Conservation (phyloP, 2,329 filamentous ascomycete genomes). For the Xylariaceae sp. region DNA sequence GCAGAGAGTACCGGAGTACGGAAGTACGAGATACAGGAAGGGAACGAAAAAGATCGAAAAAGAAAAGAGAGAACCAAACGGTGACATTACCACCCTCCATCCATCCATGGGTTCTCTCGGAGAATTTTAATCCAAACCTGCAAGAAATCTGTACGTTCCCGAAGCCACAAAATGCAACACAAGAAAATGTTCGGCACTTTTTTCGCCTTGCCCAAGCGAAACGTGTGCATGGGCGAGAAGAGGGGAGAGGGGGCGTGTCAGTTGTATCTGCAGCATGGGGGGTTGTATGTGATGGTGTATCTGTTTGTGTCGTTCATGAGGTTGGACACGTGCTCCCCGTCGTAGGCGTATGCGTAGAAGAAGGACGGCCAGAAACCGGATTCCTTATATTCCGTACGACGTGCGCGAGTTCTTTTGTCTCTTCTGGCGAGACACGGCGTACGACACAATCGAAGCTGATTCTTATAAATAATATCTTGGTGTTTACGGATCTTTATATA, state of each 20-base stretch:
- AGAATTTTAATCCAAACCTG: constrained; percentile 14
- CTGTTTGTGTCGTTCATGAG: not conserved
- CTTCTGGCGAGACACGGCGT: not conserved
- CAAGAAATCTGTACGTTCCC: constrained; percentile 13
- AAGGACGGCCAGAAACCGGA: not conserved
- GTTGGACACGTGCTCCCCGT: not conserved
- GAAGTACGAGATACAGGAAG: not conserved
- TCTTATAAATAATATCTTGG: too few relatives aligned
- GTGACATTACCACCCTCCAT: not conserved
- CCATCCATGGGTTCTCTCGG: constrained; percentile 8
- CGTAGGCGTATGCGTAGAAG: not conserved
- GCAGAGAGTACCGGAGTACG: too few relatives aligned
- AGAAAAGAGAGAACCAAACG: not conserved
- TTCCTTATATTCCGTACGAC: not conserved
- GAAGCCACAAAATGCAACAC: constrained; percentile 1
- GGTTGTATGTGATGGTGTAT: not conserved
- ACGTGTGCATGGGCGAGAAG: not conserved
- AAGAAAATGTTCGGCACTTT: constrained; percentile 6
- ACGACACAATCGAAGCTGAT: too few relatives aligned
- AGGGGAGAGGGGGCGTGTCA: too few relatives aligned
- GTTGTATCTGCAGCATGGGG: not conserved
- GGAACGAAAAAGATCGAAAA: not conserved
- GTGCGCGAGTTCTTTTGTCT: not conserved
- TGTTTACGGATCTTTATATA: too few relatives aligned
- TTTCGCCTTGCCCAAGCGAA: not conserved